Evolutionary conservation across 202 grass and related monocot species (phyloP), one percentile per base, ranked within the genome.

Genomic region (Saccharum hybrid): DNA sequence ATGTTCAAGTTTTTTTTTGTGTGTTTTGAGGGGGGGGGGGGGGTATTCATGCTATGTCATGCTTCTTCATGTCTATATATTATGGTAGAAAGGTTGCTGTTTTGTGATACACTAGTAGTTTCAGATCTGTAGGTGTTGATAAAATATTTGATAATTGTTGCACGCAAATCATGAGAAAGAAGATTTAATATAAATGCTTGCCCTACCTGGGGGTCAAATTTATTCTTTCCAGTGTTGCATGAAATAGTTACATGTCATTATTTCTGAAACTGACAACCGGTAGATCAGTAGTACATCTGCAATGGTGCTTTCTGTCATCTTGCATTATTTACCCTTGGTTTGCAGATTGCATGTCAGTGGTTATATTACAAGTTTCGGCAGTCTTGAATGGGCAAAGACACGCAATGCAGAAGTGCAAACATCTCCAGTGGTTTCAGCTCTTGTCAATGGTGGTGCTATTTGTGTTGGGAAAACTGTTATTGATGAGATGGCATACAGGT

Each of bases 391-490:
- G 97, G 72, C 59, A 67, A 90, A 80, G 75, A 86, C 91, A 60
- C 96, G 91, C 7, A 84, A 94, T 64, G 72, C 49, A 74, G 91
- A 82, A 64, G 66, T 81, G 22, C 86, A 86, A 81, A 96, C 97
- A 60, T 89, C 93, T 68, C 60, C 83, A 61, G 84, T 94, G 22
- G 89, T 99, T 92, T 90, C 86, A 81, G 52, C 91, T 78, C 96
- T 99, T 75, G 88, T 99, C 1, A 51, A 94, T 48, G 81, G 72
- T 26, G 96, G 96, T 48, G 96, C 96, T 51, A 86, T 87, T 86
- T 99, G 93, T 79, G 83, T 94, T 68, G 96, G 96, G n/a, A 99
- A 94, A 91, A 99, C 96, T 63, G 84, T 94, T 37, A 96, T 99
- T 43, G 91, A 99, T 81, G 96, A 99, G 31, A 94, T 96, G 88